These are phyloP conservation scores for Tetradesmus obliquus DNA, from an alignment of 139 green algal species.

Conservation along the genomic window DNA sequence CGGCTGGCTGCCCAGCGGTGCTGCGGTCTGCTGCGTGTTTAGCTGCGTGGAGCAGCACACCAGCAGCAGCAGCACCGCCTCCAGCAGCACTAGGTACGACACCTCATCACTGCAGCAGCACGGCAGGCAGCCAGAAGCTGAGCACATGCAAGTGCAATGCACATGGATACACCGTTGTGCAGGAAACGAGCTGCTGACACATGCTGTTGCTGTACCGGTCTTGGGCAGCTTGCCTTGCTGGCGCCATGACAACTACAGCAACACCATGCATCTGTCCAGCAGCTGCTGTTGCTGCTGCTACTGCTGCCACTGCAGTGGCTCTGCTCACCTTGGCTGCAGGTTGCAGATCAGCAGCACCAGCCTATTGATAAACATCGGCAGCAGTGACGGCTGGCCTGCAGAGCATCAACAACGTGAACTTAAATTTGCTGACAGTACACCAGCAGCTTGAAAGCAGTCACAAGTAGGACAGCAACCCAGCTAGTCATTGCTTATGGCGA, in stretches of 20 bases:
- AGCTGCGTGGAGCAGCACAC: constrained; percentile 76
- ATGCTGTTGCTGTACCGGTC: background rate
- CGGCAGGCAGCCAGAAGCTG: background rate
- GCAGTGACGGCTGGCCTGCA: constrained; percentile 42
- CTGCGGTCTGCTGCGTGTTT: constrained; percentile 54
- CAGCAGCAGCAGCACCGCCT: constrained; percentile 76
- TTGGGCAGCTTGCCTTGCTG: background rate
- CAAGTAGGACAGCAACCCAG: background rate
- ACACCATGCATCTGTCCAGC: background rate
- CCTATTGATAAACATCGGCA: constrained; percentile 39
- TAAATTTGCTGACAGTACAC: background rate
- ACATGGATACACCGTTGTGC: background rate
- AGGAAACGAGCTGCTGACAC: background rate
- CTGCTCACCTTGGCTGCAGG: constrained; percentile 36
- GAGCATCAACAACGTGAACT: background rate
- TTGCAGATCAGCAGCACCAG: constrained; percentile 45
- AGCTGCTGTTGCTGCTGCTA: no score
- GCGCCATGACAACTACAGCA: no score
- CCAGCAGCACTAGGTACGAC: constrained; percentile 77
- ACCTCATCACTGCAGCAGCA: constrained; percentile 53
- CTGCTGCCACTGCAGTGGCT: background rate
- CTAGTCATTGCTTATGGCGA: background rate
- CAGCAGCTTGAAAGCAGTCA: background rate
- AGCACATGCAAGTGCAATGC: background rate
- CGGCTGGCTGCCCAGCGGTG: constrained; percentile 52